These are phyloP conservation scores for Tephrocybe sp. DNA, from an alignment of 768 basidiomycete genomes.

Conservation along the genomic window DNA sequence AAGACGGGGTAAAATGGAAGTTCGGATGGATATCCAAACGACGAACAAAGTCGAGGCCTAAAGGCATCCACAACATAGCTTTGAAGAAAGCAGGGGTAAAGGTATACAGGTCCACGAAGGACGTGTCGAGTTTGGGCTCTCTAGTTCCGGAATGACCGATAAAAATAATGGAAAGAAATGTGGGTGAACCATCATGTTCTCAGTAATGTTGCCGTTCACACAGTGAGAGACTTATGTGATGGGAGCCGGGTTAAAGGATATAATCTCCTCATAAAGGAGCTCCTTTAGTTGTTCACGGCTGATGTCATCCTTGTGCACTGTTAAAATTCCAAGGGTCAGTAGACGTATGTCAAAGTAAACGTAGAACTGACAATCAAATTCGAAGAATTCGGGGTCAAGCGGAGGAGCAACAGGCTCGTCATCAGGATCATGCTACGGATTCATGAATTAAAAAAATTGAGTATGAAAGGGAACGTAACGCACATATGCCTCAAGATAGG, in stretches of 20 bases:
- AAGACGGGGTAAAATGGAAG: background rate
- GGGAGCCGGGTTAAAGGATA: constrained; percentile 74
- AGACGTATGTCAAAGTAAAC: background rate
- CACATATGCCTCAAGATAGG: constrained; percentile 91
- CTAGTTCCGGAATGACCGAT: background rate
- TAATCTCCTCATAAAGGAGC: constrained; percentile 91
- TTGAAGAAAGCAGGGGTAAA: background rate
- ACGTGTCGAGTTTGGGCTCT: background rate
- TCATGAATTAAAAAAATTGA: background rate
- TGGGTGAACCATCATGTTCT: background rate
- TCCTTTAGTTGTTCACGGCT: constrained; percentile 94
- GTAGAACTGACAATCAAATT: constrained; percentile 79
- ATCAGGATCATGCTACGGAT: constrained; percentile 80
- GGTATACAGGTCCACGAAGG: background rate
- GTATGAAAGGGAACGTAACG: constrained; percentile 23
- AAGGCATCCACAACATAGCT: too few relatives aligned
- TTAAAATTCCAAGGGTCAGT: background rate
- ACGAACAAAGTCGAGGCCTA: too few relatives aligned
- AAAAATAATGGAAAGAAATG: background rate
- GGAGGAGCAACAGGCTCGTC: constrained; percentile 96
- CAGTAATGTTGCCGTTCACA: background rate
- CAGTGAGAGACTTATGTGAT: constrained; percentile 35
- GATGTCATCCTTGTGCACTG: constrained; percentile 95
- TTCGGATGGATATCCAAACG: too few relatives aligned
- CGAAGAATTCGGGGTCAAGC: constrained; percentile 95